A percentile compares a stretch with the other conserved stretches of the same genome.
phyloP scores from a whole-genome alignment of 306 rosid genomes.

The Vigna nakashimae region DNA sequence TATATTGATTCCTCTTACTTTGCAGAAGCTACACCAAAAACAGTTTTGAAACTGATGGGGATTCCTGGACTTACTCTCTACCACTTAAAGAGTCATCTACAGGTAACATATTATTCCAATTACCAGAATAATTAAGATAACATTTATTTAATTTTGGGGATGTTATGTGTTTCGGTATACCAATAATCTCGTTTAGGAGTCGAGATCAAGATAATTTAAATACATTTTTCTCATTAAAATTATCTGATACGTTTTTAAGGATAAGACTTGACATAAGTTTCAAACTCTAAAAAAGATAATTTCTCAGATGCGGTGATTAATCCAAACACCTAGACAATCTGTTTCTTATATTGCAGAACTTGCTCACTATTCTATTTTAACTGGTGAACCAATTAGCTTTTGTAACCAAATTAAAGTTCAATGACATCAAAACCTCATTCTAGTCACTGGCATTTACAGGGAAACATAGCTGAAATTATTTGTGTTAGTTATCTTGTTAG shows the following conservation, averaged over 20 bases:
- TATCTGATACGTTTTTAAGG: too few relatives aligned
- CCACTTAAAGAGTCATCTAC: slow-evolving; percentile 92
- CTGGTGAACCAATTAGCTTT: background rate
- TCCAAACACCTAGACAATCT: background rate
- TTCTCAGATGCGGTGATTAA: too few relatives aligned
- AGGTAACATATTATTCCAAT: slow-evolving; percentile 51
- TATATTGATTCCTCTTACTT: slow-evolving; percentile 16
- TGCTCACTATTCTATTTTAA: background rate
- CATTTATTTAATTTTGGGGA: background rate
- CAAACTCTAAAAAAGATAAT: too few relatives aligned
- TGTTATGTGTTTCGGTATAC: too few relatives aligned
- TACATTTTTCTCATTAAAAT: too few relatives aligned
- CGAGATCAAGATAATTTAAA: too few relatives aligned
- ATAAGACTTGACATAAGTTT: too few relatives aligned
- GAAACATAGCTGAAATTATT: background rate
- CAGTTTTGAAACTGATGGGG: slow-evolving; percentile 88
- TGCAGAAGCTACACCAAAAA: slow-evolving; percentile 94
- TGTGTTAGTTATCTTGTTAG: background rate
- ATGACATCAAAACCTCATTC: slow-evolving; percentile 14
- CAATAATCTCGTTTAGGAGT: too few relatives aligned
- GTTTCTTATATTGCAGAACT: background rate
- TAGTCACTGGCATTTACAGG: background rate
- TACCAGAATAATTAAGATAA: background rate
- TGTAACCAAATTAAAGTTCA: slow-evolving; percentile 2
- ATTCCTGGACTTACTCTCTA: slow-evolving; percentile 87